These are phyloP conservation scores for Wickerhamomyces canadensis DNA, from an alignment of 805 yeast genomes.

Conservation along the genomic window DNA sequence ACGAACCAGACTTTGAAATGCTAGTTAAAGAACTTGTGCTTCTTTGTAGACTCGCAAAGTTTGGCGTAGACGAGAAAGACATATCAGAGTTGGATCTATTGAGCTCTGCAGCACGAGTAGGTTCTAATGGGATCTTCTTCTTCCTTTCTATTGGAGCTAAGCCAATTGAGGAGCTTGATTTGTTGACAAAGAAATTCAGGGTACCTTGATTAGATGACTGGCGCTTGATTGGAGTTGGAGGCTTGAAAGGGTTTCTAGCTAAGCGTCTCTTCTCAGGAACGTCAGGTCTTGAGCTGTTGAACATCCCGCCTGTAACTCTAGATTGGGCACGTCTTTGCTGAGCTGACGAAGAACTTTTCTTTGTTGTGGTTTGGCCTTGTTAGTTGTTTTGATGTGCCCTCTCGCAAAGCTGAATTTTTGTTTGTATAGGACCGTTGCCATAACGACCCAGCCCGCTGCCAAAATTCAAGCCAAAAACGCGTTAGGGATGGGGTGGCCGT, in stretches of 20 bases:
- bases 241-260: constrained; percentile 13
- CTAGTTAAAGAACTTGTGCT: neutral
- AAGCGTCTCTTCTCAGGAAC: constrained; percentile 4
- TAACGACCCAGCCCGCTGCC: too few relatives aligned
- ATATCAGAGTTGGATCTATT: neutral
- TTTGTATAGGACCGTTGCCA: too few relatives aligned
- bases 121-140: constrained; percentile 2
- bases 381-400: too few relatives aligned
- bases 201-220: constrained; percentile 5
- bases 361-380: neutral
- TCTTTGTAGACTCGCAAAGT: neutral
- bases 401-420: too few relatives aligned
- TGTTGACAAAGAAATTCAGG: constrained; percentile 3
- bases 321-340: too few relatives aligned
- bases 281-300: neutral
- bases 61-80: neutral
- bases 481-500: too few relatives aligned
- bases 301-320: neutral
- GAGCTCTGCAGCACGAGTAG: neutral
- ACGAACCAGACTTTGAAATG: constrained; percentile 1
- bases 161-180: neutral
- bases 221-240: constrained; percentile 16
- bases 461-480: too few relatives aligned
- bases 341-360: too few relatives aligned
- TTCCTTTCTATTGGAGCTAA: neutral